Evolutionary conservation across 164 flowering plant genomes (phyloP), one percentile per base, ranked within the genome.

Genomic region (Tinospora cordifolia): DNA sequence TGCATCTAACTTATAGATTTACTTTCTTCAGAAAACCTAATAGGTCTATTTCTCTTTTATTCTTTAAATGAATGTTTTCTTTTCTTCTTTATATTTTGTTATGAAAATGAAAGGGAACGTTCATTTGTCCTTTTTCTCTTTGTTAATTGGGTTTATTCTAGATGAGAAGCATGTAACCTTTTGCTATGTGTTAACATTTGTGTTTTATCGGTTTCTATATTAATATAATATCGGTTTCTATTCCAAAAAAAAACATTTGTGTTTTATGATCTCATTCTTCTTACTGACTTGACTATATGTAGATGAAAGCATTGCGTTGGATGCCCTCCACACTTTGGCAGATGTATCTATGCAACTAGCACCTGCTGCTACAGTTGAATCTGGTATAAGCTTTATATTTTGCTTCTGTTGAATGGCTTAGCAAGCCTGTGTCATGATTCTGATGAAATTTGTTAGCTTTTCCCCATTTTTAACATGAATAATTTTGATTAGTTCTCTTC

Each of bases 281-380:
- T 65, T 75, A 11, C 15, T 36, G 9, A 57, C 3, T 60, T 38
- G 46, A 68, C 51, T 68, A 17, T 77, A 25, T 77, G 62, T 68
- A 87, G 90, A 84, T 81, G 89, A 85, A 79, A 81, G 75, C 68
- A 70, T 80, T 59, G 86, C 83, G 24, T 76, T 88, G 54, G 89
- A 85, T 75, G 93, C 88, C 67, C 77, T 88, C 72, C 83, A 82
- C 77, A 76, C 90, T 71, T 80, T 88, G 80, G 90, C 93, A 62
- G 86, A 87, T 76, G 73, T 86, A 74, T 84, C 90, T 41, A 64
- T 88, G 70, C 78, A 76, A 69, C 62, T 84, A 78, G 79, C 79
- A 77, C 90, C 89, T 66, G 66, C 78, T 26, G 68, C 81, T 63
- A 74, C 76, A 69, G 73, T 73, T 63, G 87, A 85, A 62, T 77